Conservation (phyloP, 371 early-diverging fungal genomes). For the Lichtheimia hyalospora region DNA sequence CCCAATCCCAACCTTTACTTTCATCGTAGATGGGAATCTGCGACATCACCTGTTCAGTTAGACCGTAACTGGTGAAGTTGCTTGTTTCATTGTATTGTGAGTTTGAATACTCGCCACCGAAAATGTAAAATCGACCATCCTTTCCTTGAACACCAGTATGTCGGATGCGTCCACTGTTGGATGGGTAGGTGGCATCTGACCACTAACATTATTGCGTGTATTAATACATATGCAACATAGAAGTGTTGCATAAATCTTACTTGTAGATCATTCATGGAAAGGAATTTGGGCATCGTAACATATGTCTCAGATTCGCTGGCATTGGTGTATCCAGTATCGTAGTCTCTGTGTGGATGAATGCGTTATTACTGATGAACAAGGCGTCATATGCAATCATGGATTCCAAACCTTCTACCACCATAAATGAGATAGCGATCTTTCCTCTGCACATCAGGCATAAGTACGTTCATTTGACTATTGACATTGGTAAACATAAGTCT, state of each 20-base stretch:
- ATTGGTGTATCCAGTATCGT: neutral
- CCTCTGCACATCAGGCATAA: neutral
- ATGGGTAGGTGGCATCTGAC: neutral
- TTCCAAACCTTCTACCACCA: neutral
- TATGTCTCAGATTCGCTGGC: neutral
- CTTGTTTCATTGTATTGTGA: neutral
- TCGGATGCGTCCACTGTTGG: neutral
- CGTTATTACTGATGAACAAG: too few relatives aligned
- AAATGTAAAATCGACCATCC: neutral
- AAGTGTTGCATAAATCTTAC: too few relatives aligned
- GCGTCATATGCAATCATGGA: too few relatives aligned
- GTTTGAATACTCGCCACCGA: neutral
- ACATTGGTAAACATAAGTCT: too few relatives aligned
- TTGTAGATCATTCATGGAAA: too few relatives aligned
- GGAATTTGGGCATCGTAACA: neutral
- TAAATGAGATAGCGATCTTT: neutral
- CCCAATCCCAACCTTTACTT: neutral
- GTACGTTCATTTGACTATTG: neutral
- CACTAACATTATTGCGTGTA: too few relatives aligned
- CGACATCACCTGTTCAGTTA: neutral
- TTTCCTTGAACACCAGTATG: neutral
- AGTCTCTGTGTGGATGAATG: neutral
- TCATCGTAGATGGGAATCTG: neutral
- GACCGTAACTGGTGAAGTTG: neutral
- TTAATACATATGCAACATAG: too few relatives aligned